Percentiles rank a stretch among this genome's conserved stretches.
phyloP scores from a whole-genome alignment of 345 rosid species.

The Brassica incana region DNA sequence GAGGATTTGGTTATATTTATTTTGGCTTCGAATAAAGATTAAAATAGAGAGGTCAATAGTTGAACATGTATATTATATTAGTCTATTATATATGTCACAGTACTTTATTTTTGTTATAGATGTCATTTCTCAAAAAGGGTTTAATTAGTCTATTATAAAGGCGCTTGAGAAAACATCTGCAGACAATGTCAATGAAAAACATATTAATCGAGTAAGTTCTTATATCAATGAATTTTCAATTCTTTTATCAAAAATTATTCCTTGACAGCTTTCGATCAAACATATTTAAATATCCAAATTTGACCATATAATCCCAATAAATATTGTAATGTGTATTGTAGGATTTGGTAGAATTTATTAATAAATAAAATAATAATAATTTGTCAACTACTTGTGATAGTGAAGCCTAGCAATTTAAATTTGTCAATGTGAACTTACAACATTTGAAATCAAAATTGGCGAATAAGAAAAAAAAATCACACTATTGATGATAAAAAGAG shows the following conservation, averaged over 20 bases:
- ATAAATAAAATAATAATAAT: not conserved
- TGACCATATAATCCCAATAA: slow-evolving; percentile 10
- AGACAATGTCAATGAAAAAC: slow-evolving; percentile 5
- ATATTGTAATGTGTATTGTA: not conserved
- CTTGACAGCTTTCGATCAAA: slow-evolving; percentile 8
- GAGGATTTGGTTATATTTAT: not conserved
- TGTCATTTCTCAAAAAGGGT: not conserved
- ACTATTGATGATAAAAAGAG: not conserved
- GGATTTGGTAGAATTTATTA: not conserved
- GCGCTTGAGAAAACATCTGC: not conserved
- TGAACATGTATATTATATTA: too few species aligned
- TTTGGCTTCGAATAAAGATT: slow-evolving; percentile 1
- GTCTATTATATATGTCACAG: not conserved
- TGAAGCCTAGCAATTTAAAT: not conserved
- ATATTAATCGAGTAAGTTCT: not conserved
- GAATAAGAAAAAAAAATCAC: not conserved
- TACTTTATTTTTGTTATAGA: not conserved
- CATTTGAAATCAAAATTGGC: not conserved
- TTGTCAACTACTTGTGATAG: not conserved
- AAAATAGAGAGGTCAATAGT: not conserved
- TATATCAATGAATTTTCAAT: not conserved
- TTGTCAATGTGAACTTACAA: not conserved
- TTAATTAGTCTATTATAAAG: not conserved
- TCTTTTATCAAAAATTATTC: not conserved
- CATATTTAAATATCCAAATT: slow-evolving; percentile 8